Percentiles rank a stretch among this genome's conserved stretches.
phyloP scores from a whole-genome alignment of 257 asterid species.

The Solanum raphanifolium region DNA sequence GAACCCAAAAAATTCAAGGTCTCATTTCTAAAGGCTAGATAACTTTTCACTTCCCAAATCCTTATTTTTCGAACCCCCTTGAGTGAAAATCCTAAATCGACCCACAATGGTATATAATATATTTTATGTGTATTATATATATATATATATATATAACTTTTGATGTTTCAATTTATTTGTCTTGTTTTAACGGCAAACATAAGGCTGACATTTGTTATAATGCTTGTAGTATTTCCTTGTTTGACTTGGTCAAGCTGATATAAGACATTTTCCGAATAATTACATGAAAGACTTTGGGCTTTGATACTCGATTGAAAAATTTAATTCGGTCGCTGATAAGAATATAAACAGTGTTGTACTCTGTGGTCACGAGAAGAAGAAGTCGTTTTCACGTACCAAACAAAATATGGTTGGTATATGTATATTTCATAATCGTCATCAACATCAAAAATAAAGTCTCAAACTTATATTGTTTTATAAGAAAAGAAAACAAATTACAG shows the following conservation, averaged over 20 bases:
- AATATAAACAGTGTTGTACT: neutral
- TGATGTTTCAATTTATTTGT: no score
- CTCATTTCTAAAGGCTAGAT: no score
- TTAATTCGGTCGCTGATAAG: neutral
- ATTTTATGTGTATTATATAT: neutral
- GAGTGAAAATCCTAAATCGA: no score
- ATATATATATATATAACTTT: no score
- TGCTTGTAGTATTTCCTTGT: neutral
- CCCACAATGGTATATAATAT: no score
- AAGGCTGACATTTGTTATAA: neutral
- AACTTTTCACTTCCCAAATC: no score
- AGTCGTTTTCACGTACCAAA: neutral
- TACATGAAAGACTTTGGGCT: neutral
- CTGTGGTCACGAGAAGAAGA: neutral
- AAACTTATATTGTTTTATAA: neutral
- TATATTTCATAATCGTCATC: neutral
- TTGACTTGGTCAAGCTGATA: neutral
- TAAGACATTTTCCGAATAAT: neutral
- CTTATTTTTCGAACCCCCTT: no score
- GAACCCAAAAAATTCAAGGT: no score
- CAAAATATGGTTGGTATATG: neutral
- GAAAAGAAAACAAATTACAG: neutral
- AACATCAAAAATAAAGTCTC: neutral
- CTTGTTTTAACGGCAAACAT: neutral
- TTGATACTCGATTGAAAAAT: rapidly evolving